These are phyloP conservation scores for Chlamydomonas reinhardtii DNA, from an alignment of 163 green algal genomes.

Conservation along the genomic window DNA sequence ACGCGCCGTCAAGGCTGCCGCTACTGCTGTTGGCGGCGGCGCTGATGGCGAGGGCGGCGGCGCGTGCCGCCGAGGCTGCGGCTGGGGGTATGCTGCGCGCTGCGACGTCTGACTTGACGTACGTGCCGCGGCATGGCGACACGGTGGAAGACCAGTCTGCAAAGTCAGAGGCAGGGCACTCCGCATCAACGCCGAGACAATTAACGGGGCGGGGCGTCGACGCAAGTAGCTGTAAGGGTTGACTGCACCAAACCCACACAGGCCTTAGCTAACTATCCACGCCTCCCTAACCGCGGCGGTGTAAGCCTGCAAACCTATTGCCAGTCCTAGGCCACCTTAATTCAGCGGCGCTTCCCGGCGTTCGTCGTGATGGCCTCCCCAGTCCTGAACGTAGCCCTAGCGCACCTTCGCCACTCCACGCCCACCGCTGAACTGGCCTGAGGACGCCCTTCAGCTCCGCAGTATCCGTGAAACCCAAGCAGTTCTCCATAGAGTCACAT, in stretches of 20 bases:
- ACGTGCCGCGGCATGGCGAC: not conserved
- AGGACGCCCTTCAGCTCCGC: not conserved
- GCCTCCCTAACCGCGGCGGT: too few relatives aligned
- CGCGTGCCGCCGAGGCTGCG: not conserved
- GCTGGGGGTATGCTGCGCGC: not conserved
- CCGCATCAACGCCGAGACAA: too few relatives aligned
- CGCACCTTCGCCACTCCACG: not conserved
- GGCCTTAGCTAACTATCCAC: too few relatives aligned
- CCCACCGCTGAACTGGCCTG: not conserved
- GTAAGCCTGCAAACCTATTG: too few relatives aligned
- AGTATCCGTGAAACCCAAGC: not conserved
- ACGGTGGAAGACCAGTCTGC: not conserved
- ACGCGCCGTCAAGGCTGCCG: not conserved
- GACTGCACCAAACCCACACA: too few relatives aligned
- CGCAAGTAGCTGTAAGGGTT: too few relatives aligned
- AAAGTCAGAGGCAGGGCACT: too few relatives aligned
- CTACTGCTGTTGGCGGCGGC: not conserved
- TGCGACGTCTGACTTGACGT: not conserved
- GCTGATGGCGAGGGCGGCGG: not conserved
- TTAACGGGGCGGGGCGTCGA: too few relatives aligned
- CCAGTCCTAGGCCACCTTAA: too few relatives aligned
- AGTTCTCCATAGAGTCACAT: not conserved
- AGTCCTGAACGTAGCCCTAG: too few relatives aligned
- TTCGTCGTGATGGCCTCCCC: too few relatives aligned
- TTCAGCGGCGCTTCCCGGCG: too few relatives aligned